phyloP scores from a whole-genome alignment of 2,329 filamentous ascomycete genomes.

The Colletotrichum melonis region DNA sequence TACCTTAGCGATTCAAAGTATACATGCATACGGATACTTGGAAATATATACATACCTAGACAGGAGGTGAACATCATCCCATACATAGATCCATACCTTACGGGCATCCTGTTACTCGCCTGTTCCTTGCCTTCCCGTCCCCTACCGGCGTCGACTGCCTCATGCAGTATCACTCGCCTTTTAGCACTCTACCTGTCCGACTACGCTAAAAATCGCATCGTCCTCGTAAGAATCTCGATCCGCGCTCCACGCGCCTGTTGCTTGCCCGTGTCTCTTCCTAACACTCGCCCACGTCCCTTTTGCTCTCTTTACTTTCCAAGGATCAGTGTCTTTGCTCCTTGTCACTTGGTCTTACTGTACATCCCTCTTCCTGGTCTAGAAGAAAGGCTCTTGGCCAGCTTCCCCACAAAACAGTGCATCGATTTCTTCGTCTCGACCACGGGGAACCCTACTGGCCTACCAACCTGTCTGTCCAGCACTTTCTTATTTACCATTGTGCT shows the following conservation, averaged over 20 bases:
- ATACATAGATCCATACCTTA: background rate
- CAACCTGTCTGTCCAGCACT: background rate
- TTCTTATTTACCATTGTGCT: constrained; percentile 22
- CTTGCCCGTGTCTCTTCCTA: constrained; percentile 27
- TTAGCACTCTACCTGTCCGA: constrained; percentile 28
- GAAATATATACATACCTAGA: background rate
- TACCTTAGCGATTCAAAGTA: too few relatives aligned
- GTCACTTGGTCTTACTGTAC: background rate
- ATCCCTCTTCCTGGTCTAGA: background rate
- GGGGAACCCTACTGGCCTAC: constrained; percentile 19
- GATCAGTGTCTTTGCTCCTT: background rate
- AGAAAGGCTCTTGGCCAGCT: constrained; percentile 18
- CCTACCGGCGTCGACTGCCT: constrained; percentile 24
- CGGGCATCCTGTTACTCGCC: background rate
- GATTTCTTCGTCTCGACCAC: constrained; percentile 30
- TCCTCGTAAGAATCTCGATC: constrained; percentile 30
- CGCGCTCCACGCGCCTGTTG: constrained; percentile 33
- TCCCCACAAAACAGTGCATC: constrained; percentile 34
- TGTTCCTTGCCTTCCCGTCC: background rate
- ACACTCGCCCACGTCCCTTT: background rate
- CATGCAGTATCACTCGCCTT: constrained; percentile 27
- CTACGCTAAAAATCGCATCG: constrained; percentile 33
- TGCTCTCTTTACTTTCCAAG: constrained; percentile 1
- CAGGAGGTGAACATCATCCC: background rate
- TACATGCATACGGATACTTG: background rate